Conservation (phyloP, 73 alveolate genomes). For the Symbiodinium pilosum region DNA sequence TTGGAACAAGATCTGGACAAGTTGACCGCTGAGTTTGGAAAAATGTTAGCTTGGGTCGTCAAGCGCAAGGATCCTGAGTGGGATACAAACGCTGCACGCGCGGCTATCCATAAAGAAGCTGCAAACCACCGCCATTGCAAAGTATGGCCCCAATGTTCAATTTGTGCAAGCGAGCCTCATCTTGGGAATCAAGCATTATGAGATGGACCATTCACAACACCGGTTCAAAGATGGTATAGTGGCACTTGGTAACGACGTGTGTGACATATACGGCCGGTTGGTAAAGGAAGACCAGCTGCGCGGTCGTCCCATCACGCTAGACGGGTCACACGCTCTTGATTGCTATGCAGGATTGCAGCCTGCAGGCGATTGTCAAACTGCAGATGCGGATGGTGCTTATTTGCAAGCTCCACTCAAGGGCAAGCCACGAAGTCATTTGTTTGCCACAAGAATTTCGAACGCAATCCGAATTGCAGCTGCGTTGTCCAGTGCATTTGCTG, state of each 20-base stretch:
- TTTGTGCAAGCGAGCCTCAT: background rate
- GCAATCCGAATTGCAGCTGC: background rate
- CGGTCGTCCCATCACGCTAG: background rate
- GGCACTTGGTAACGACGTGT: background rate
- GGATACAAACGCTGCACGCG: constrained; percentile 6
- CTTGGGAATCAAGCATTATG: background rate
- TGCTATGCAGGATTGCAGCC: background rate
- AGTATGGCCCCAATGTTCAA: background rate
- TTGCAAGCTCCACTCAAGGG: background rate
- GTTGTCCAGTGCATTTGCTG: background rate
- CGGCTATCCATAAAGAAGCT: background rate
- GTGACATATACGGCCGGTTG: background rate
- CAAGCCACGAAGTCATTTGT: background rate
- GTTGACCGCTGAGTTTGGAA: background rate
- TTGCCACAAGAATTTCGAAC: background rate
- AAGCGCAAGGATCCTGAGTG: background rate
- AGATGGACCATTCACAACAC: background rate
- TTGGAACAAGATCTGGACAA: background rate
- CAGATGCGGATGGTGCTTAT: background rate
- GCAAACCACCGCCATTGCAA: background rate
- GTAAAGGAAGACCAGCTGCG: background rate
- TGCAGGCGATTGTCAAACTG: background rate
- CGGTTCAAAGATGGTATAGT: background rate
- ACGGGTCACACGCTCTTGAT: background rate
- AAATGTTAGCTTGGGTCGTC: background rate